Conservation (phyloP, 2,329 filamentous ascomycete genomes). For the Colletotrichum brevisporum region DNA sequence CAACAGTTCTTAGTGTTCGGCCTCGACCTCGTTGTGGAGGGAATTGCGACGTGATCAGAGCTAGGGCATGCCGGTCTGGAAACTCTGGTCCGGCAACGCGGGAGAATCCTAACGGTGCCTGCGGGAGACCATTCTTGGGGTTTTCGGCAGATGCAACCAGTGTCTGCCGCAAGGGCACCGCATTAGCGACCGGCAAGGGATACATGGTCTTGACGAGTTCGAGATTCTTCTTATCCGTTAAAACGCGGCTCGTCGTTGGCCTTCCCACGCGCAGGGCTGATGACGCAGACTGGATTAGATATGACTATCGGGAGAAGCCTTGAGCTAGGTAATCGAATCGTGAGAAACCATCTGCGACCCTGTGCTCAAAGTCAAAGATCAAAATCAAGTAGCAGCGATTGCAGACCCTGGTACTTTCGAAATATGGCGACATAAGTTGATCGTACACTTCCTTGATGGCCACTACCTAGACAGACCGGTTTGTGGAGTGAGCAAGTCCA, state of each 20-base stretch:
- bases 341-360: not conserved
- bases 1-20: not conserved
- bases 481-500: no score
- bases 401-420: no score
- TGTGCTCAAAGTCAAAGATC: no score
- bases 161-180: not conserved
- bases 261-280: not conserved
- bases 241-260: not conserved
- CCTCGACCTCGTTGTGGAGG: conserved; percentile 15
- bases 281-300: conserved; percentile 4
- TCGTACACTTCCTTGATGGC: no score
- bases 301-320: conserved; percentile 3
- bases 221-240: conserved; percentile 1
- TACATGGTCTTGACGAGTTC: conserved; percentile 21
- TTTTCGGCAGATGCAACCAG: not conserved
- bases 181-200: conserved; percentile 32
- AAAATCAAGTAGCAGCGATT: no score
- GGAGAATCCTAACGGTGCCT: conserved; percentile 34
- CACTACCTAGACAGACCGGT: no score
- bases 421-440: no score
- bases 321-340: conserved; percentile 1
- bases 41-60: not conserved
- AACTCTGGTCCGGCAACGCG: conserved; percentile 21
- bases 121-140: conserved; percentile 27
- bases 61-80: conserved; percentile 8